phyloP scores from a whole-genome alignment of 768 basidiomycete genomes.

The Thelephora aurantiotincta region DNA sequence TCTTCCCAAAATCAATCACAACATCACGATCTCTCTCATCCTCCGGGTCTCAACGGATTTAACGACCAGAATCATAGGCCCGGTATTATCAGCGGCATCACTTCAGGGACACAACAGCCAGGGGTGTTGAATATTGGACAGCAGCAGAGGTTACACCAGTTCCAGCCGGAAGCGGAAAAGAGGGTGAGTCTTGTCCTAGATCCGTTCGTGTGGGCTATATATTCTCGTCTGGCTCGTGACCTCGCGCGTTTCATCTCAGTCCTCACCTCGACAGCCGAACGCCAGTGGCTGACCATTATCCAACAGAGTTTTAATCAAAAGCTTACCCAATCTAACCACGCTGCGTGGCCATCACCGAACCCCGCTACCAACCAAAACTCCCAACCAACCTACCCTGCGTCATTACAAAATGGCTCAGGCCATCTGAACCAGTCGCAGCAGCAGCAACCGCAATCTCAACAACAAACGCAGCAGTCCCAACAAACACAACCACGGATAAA shows the following conservation, averaged over 20 bases:
- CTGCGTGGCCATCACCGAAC: constrained; percentile 52
- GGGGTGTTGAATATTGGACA: constrained; percentile 48
- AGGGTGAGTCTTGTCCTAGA: constrained; percentile 33
- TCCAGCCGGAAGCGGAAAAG: constrained; percentile 56
- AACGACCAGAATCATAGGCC: constrained; percentile 38
- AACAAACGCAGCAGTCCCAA: constrained; percentile 17
- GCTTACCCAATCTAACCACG: constrained; percentile 44
- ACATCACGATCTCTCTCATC: constrained; percentile 28
- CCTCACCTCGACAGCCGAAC: not conserved
- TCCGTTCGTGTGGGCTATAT: not conserved
- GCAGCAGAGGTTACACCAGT: constrained; percentile 21
- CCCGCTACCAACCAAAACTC: constrained; percentile 22
- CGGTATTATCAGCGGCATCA: constrained; percentile 38
- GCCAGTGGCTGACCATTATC: not conserved
- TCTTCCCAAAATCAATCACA: constrained; percentile 20
- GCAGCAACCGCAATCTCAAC: constrained; percentile 18
- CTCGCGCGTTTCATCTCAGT: not conserved
- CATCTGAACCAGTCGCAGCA: constrained; percentile 19
- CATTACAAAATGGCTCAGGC: constrained; percentile 30
- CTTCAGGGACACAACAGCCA: constrained; percentile 26
- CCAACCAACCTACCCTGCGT: constrained; percentile 13
- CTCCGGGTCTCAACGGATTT: constrained; percentile 71
- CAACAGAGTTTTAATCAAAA: constrained; percentile 47
- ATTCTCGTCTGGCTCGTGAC: not conserved
- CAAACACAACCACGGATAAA: constrained; percentile 28